A percentile compares a stretch with the other conserved stretches of the same genome.
Conservation (phyloP, 345 rosid genomes). For the Acer negundo region DNA sequence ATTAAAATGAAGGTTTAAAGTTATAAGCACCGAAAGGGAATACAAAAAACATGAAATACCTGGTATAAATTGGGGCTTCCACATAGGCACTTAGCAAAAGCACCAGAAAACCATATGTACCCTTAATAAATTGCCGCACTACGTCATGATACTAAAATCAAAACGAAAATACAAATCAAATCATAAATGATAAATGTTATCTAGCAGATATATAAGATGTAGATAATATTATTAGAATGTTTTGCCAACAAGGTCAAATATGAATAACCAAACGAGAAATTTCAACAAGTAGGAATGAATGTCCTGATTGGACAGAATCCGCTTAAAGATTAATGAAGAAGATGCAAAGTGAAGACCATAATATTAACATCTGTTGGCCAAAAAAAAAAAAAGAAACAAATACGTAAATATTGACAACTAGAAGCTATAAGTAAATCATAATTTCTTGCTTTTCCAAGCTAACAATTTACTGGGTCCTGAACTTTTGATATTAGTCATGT, state of each 20-base stretch:
- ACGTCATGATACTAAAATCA: slow-evolving; percentile 82
- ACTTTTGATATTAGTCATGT: neutral
- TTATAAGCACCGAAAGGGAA: neutral
- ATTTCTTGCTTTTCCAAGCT: neutral
- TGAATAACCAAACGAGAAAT: slow-evolving; percentile 7
- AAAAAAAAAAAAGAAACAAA: neutral
- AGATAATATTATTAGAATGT: neutral
- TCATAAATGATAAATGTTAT: neutral
- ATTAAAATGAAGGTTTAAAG: neutral
- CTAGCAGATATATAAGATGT: neutral
- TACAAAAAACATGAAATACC: slow-evolving; percentile 38
- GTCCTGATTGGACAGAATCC: neutral
- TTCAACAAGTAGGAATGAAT: neutral
- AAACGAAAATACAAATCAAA: slow-evolving; percentile 21
- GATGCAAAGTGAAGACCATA: neutral
- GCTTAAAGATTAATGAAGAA: neutral
- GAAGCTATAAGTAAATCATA: neutral
- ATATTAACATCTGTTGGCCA: neutral
- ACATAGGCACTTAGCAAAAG: slow-evolving; percentile 95
- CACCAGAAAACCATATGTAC: slow-evolving; percentile 96
- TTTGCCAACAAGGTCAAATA: slow-evolving; percentile 4
- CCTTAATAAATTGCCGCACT: slow-evolving; percentile 92
- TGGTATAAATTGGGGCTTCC: slow-evolving; percentile 94
- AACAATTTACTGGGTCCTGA: neutral
- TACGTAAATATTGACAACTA: neutral